A percentile compares a stretch with the other conserved stretches of the same genome.
phyloP scores from a whole-genome alignment of 371 early-diverging fungal species.

The Rhizopus sp. region DNA sequence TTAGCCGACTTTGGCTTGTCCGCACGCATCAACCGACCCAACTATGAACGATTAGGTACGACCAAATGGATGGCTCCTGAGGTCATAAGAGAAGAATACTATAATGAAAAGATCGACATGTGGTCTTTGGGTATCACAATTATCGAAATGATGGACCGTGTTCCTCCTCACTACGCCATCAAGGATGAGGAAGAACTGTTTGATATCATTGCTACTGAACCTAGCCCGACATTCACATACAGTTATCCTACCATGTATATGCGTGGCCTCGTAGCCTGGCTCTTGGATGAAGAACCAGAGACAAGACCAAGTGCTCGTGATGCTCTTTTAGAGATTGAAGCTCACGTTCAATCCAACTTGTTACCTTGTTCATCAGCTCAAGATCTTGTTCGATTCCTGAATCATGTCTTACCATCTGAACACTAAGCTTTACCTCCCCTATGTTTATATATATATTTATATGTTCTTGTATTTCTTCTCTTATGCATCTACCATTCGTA shows the following conservation, averaged over 20 bases:
- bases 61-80: conserved; percentile 66
- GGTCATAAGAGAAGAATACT: conserved; percentile 51
- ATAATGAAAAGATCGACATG: conserved; percentile 54
- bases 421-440: neutral
- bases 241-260: conserved; percentile 52
- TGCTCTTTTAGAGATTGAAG: conserved; percentile 45
- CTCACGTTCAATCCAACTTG: conserved; percentile 42
- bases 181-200: conserved; percentile 46
- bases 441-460: conserved; percentile 1
- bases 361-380: conserved; percentile 36
- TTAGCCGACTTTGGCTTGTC: conserved; percentile 57
- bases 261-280: conserved; percentile 52
- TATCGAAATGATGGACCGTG: conserved; percentile 59
- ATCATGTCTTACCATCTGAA: conserved; percentile 36
- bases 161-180: conserved; percentile 48
- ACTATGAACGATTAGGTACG: conserved; percentile 50
- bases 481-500: neutral
- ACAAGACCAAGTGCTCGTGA: conserved; percentile 46
- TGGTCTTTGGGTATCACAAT: conserved; percentile 56
- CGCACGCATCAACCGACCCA: conserved; percentile 38
- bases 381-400: conserved; percentile 42
- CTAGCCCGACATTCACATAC: conserved; percentile 49
- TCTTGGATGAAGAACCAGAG: conserved; percentile 41
- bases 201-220: conserved; percentile 44
- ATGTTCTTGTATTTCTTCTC: neutral